A percentile compares a stretch with the other conserved stretches of the same genome.
Evolutionary conservation across 1,139 yeast species (phyloP).

Genomic region (Lizanozyma gosingica): DNA sequence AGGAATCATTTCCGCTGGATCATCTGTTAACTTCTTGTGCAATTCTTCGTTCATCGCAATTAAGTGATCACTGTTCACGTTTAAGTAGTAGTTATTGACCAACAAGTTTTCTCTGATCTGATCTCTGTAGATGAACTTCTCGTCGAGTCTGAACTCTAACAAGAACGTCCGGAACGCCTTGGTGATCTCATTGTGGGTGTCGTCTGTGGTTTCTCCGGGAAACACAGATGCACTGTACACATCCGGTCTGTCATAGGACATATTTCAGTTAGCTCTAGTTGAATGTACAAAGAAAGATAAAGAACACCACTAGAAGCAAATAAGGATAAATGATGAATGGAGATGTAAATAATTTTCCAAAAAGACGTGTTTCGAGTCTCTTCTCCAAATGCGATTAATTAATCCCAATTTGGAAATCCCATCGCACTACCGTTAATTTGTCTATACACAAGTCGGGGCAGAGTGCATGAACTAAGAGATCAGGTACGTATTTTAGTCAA

Average conservation of each 20-base stretch:
- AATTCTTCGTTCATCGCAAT: constrained; percentile 84
- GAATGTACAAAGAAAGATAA: not conserved
- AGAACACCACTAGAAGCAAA: not conserved
- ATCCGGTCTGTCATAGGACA: constrained; percentile 78
- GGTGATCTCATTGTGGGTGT: constrained; percentile 66
- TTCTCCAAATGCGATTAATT: not conserved
- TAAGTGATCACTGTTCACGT: constrained; percentile 77
- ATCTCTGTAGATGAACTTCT: constrained; percentile 82
- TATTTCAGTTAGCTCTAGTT: constrained; percentile 9
- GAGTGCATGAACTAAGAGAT: too few relatives aligned
- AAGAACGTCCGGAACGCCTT: constrained; percentile 76
- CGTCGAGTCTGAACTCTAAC: constrained; percentile 75
- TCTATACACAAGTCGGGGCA: too few relatives aligned
- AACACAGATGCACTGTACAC: constrained; percentile 78
- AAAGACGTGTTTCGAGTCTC: not conserved
- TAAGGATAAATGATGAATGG: not conserved
- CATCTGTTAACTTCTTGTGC: constrained; percentile 74
- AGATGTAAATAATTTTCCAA: not conserved
- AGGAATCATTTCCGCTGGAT: constrained; percentile 85
- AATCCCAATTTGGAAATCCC: not conserved
- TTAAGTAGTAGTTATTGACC: constrained; percentile 62
- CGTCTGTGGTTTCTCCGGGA: constrained; percentile 67
- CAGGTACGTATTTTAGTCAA: too few relatives aligned
- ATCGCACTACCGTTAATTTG: too few relatives aligned
- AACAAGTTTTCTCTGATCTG: constrained; percentile 83